Evolutionary conservation across 176 grass and related monocot species (phyloP).

Genomic region (Triticum timopheevii): DNA sequence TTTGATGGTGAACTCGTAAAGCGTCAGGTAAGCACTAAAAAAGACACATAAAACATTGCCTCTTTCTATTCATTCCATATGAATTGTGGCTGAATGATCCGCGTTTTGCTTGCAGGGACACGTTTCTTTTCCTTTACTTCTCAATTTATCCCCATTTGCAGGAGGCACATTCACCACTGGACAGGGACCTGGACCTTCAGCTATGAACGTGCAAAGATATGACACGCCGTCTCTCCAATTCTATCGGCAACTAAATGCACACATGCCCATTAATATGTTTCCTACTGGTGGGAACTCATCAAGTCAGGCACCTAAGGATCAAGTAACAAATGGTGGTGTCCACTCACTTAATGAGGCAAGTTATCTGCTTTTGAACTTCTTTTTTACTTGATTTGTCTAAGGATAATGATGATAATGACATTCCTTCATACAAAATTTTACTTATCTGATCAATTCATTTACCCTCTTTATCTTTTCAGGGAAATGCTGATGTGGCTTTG

Average conservation of each 20-base stretch:
- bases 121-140: conserved; percentile 86
- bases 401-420: neutral
- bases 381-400: neutral
- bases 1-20: conserved; percentile 66
- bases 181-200: conserved; percentile 20
- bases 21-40: conserved; percentile 41
- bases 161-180: conserved; percentile 36
- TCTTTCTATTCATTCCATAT: conserved; percentile 13
- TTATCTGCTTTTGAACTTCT: conserved; percentile 2
- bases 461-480: neutral
- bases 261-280: conserved; percentile 44
- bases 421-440: neutral
- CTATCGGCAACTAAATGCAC: conserved; percentile 36
- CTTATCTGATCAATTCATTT: neutral
- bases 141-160: conserved; percentile 66
- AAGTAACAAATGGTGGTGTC: neutral
- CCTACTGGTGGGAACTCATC: conserved; percentile 27
- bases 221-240: conserved; percentile 31
- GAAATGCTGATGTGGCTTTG: conserved; percentile 12
- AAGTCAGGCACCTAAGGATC: conserved; percentile 11
- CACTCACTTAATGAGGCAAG: conserved; percentile 5
- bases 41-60: neutral
- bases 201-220: conserved; percentile 25
- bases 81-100: neutral
- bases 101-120: conserved; percentile 55